Evolutionary conservation across 179 eudicot genomes (phyloP), one percentile per base, ranked within the genome.

Genomic region (Beta macrorhiza): DNA sequence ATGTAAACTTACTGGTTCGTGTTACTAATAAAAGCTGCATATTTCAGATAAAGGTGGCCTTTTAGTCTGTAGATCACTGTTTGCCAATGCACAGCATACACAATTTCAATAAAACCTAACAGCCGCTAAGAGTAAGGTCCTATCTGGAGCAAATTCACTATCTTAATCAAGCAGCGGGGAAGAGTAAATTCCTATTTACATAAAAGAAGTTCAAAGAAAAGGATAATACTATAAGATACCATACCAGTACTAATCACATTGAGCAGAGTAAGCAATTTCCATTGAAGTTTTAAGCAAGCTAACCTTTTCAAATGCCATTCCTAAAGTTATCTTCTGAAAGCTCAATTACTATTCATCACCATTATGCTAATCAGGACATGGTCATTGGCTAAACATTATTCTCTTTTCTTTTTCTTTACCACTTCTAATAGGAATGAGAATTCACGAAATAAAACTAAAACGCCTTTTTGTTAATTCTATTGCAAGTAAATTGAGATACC

Each of bases 401-500:
- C 53, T 49, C 53, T 49, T 49, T 49, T 9, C 53, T 49, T 49
- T 49, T 49, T 6, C 10, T 49, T 49, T 49, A 49, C 53, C 4
- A 49, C 53, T 49, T 49, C 53, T 37, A 0, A 49, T 49, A 49
- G 53, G 53, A 9, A 49, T 49, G 11, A 49, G 53, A 49, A 49
- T 49, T 49, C 53, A 49, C 53, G 1, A 49, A 49, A 49, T 49
- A 49, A 5, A 49, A 7, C 7, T 49, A 49, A 37, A 2, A 37
- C 42, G 1, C 1, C 42, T 37, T 37, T 37, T 37, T 37, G 42
- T 2, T 37, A 37, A 37, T 37, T 37, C 25, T 13, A 25, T 52
- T 25, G 59, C 49, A 20, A 69, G 73, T 32, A 72, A 44, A 72
- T 14, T 17, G 37, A 67, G 19, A 29, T 85, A 95, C 99, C 93